A percentile compares a stretch with the other conserved stretches of the same genome.
Conservation (phyloP, 495 filamentous ascomycete species). For the Xylaria grammica region DNA sequence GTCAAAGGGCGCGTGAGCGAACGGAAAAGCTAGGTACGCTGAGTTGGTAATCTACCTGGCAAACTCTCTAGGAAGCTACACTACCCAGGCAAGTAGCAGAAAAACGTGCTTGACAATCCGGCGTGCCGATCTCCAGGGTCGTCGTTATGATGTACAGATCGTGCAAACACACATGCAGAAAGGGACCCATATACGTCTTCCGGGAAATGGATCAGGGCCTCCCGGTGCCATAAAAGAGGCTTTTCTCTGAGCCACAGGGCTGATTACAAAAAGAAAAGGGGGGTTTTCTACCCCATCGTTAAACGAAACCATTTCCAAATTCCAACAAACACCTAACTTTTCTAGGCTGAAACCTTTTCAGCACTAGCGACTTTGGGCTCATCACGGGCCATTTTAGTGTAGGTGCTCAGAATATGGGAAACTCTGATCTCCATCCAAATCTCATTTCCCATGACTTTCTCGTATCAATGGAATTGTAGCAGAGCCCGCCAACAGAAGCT, state of each 20-base stretch:
- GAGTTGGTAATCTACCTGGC: no score
- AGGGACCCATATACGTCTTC: neutral
- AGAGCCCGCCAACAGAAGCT: neutral
- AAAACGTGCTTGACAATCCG: neutral
- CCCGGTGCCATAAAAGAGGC: neutral
- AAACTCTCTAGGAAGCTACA: no score
- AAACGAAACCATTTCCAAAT: neutral
- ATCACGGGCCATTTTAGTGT: neutral
- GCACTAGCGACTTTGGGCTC: neutral
- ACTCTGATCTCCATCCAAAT: neutral
- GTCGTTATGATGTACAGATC: constrained; percentile 15
- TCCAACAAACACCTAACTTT: neutral
- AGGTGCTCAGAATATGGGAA: constrained; percentile 15
- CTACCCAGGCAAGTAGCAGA: no score
- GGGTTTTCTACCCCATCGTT: constrained; percentile 9
- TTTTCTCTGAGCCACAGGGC: constrained; percentile 21
- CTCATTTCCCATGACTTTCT: constrained; percentile 11
- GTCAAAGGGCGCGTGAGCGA: neutral
- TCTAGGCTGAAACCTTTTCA: neutral
- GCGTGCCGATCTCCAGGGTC: constrained; percentile 3
- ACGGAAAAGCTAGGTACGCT: neutral
- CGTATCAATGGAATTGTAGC: neutral
- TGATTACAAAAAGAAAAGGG: constrained; percentile 12
- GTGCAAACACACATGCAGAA: constrained; percentile 16
- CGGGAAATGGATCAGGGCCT: neutral